Conservation (phyloP, 2,329 filamentous ascomycete species). For the Arthrobotrys megalospora region DNA sequence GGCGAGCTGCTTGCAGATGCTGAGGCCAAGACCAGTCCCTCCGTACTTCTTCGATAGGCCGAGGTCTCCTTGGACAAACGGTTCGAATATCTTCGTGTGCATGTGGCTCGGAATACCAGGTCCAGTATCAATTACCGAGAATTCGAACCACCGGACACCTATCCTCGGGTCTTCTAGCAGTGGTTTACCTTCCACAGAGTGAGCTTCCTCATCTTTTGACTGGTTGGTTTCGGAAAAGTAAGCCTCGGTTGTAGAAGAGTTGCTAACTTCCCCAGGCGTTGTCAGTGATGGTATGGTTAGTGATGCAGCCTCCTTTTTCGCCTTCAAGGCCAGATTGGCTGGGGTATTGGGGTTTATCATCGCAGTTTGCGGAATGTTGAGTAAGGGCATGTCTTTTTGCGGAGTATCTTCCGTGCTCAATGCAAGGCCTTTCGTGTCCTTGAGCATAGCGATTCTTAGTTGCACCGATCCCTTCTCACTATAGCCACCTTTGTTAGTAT, state of each 20-base stretch:
- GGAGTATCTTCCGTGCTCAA: slow-evolving; percentile 50
- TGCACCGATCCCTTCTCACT: slow-evolving; percentile 71
- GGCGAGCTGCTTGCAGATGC: slow-evolving; percentile 83
- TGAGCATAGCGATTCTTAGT: slow-evolving; percentile 53
- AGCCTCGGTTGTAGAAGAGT: slow-evolving; percentile 45
- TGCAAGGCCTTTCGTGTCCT: slow-evolving; percentile 52
- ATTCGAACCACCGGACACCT: slow-evolving; percentile 76
- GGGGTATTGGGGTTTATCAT: slow-evolving; percentile 58
- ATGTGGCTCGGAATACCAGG: slow-evolving; percentile 80
- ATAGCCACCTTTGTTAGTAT: slow-evolving; percentile 67
- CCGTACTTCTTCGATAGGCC: slow-evolving; percentile 84
- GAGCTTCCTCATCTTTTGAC: slow-evolving; percentile 22
- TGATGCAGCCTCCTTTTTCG: slow-evolving; percentile 51
- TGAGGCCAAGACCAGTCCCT: slow-evolving; percentile 82
- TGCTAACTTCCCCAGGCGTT: slow-evolving; percentile 57
- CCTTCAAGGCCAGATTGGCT: slow-evolving; percentile 46
- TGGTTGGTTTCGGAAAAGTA: slow-evolving; percentile 42
- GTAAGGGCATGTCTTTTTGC: slow-evolving; percentile 52
- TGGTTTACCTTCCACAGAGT: slow-evolving; percentile 65
- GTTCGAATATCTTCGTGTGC: slow-evolving; percentile 81
- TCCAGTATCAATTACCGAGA: slow-evolving; percentile 83
- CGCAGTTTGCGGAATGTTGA: slow-evolving; percentile 55
- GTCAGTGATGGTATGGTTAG: slow-evolving; percentile 57
- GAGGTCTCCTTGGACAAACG: slow-evolving; percentile 83
- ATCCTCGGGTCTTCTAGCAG: slow-evolving; percentile 73